phyloP scores from a whole-genome alignment of 768 basidiomycete species.

The Thelephora ganbajun region DNA sequence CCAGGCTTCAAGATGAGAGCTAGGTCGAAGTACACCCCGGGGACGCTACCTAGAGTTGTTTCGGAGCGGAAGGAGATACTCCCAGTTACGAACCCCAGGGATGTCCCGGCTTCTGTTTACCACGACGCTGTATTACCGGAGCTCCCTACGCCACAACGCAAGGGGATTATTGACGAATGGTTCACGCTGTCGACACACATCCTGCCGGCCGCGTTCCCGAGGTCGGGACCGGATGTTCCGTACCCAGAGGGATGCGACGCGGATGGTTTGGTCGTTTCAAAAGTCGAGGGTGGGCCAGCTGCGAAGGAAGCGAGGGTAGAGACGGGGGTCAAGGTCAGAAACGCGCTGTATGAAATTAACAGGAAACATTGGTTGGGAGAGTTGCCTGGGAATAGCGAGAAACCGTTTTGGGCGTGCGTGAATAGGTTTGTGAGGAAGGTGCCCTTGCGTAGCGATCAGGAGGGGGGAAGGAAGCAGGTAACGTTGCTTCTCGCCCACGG shows the following conservation, averaged over 20 bases:
- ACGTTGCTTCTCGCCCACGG: conserved; percentile 75
- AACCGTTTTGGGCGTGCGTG: conserved; percentile 50
- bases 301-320: conserved; percentile 16
- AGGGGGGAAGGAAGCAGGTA: conserved; percentile 20
- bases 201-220: conserved; percentile 37
- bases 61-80: too few species aligned
- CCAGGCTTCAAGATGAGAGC: too few species aligned
- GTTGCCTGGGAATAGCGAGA: conserved; percentile 9
- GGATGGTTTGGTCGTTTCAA: neutral
- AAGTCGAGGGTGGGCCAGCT: conserved; percentile 6
- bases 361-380: conserved; percentile 10
- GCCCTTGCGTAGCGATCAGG: conserved; percentile 6
- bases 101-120: too few species aligned
- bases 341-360: conserved; percentile 13
- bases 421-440: conserved; percentile 40
- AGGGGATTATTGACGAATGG: conserved; percentile 15
- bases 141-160: conserved; percentile 26
- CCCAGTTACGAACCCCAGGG: too few species aligned
- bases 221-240: conserved; percentile 28
- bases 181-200: conserved; percentile 40
- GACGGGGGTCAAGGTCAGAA: conserved; percentile 18
- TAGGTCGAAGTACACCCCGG: too few species aligned
- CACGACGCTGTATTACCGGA: conserved; percentile 12
- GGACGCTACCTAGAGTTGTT: too few species aligned
- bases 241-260: conserved; percentile 19